Conservation (phyloP, 2,329 filamentous ascomycete species). For the Colletotrichum sp. region DNA sequence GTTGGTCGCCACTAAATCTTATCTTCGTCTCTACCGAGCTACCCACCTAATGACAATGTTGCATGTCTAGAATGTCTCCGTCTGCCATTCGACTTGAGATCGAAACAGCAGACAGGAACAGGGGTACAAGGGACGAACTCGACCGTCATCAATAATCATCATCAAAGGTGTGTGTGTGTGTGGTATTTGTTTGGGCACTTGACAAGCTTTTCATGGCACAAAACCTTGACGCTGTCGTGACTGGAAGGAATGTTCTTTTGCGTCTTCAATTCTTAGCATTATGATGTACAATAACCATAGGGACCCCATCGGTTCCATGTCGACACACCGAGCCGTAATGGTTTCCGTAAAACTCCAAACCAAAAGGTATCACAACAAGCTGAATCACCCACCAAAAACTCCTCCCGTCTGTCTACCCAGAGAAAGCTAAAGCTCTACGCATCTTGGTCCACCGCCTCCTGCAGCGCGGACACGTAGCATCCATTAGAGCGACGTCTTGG, state of each 20-base stretch:
- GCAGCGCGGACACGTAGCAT: neutral
- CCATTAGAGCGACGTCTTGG: neutral
- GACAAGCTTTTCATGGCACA: neutral
- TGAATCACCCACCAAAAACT: slow-evolving; percentile 5
- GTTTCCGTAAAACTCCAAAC: slow-evolving; percentile 6
- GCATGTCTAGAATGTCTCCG: neutral
- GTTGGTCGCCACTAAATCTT: neutral
- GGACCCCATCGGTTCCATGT: neutral
- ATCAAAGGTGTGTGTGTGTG: neutral
- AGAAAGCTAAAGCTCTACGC: neutral
- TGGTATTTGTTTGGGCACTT: neutral
- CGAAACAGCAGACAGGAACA: neutral
- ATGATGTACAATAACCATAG: neutral
- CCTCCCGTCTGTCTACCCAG: neutral
- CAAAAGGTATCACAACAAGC: slow-evolving; percentile 8
- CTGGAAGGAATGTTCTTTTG: neutral
- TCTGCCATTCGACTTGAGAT: neutral
- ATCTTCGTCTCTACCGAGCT: neutral
- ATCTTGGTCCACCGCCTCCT: neutral
- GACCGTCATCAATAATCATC: neutral
- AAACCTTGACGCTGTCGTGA: neutral
- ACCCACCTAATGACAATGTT: neutral
- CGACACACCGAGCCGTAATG: neutral
- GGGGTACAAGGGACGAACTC: neutral
- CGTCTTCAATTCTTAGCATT: neutral